Percentiles rank a stretch among this genome's conserved stretches.
These are phyloP conservation scores for Polyplosphaeria fusca DNA, from an alignment of 495 filamentous ascomycete species.

Conservation along the genomic window DNA sequence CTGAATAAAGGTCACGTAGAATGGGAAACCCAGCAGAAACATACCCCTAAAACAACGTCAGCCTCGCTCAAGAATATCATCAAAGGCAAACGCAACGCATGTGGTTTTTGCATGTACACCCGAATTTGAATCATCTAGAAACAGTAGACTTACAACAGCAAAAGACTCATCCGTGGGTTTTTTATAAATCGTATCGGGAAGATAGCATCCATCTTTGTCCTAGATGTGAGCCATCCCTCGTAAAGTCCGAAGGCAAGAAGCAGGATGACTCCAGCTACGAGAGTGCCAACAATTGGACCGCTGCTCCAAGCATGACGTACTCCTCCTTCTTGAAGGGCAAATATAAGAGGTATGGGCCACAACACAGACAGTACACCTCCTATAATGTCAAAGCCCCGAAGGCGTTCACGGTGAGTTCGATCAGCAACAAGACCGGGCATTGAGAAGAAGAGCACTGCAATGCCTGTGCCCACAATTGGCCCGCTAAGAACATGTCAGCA, in stretches of 20 bases:
- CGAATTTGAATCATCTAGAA: no score
- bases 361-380: constrained; percentile 23
- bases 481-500: constrained; percentile 6
- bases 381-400: constrained; percentile 23
- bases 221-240: constrained; percentile 18
- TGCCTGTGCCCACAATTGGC: constrained; percentile 19
- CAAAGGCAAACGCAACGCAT: no score
- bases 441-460: constrained; percentile 13
- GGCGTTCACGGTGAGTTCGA: constrained; percentile 18
- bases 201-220: constrained; percentile 19
- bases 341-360: constrained; percentile 29
- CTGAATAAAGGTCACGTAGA: constrained; percentile 22
- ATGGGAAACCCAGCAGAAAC: constrained; percentile 24
- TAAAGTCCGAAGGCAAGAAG: constrained; percentile 20
- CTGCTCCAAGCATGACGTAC: constrained; percentile 25
- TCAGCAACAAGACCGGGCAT: constrained; percentile 17
- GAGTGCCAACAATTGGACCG: constrained; percentile 26
- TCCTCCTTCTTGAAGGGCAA: constrained; percentile 33
- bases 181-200: constrained; percentile 24
- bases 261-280: constrained; percentile 7
- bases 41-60: constrained; percentile 6
- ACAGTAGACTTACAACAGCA: constrained; percentile 24
- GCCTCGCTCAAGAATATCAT: neutral
- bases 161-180: constrained; percentile 16
- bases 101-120: no score